phyloP scores from a whole-genome alignment of 1,139 yeast species.

The Hanseniaspora gamundiae region DNA sequence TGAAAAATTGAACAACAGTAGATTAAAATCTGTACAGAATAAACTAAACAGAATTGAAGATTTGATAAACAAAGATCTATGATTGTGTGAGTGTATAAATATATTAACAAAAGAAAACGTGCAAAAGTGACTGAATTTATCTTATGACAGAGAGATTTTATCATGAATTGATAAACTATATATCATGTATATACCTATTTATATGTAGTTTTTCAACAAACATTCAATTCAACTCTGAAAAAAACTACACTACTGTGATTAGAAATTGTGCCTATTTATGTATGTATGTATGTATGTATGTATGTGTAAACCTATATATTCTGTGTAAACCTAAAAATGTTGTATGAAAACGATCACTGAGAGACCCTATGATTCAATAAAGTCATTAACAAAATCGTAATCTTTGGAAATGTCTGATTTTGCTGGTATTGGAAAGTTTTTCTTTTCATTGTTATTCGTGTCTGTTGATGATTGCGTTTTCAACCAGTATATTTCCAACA shows the following conservation, averaged over 20 bases:
- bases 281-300: neutral
- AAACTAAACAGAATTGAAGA: constrained; percentile 11
- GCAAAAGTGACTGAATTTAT: too few relatives aligned
- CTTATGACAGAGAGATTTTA: too few relatives aligned
- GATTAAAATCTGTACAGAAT: constrained; percentile 19
- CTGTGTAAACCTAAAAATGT: too few relatives aligned
- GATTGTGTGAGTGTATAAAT: neutral
- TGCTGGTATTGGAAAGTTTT: neutral
- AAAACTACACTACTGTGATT: too few relatives aligned
- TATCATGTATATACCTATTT: neutral
- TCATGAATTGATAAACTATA: too few relatives aligned
- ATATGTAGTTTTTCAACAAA: neutral
- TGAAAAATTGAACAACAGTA: constrained; percentile 26
- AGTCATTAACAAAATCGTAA: neutral
- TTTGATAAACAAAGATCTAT: constrained; percentile 1
- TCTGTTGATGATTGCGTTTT: neutral
- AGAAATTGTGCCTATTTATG: too few relatives aligned
- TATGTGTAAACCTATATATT: neutral
- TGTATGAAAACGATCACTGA: too few relatives aligned
- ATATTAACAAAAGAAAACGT: neutral
- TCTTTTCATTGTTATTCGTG: neutral
- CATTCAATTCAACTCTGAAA: too few relatives aligned
- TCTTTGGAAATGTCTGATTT: neutral
- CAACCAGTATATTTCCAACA: too few relatives aligned
- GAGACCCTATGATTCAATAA: neutral